Conservation (phyloP, 2,329 filamentous ascomycete genomes). For the Mollisia scopiformis region DNA sequence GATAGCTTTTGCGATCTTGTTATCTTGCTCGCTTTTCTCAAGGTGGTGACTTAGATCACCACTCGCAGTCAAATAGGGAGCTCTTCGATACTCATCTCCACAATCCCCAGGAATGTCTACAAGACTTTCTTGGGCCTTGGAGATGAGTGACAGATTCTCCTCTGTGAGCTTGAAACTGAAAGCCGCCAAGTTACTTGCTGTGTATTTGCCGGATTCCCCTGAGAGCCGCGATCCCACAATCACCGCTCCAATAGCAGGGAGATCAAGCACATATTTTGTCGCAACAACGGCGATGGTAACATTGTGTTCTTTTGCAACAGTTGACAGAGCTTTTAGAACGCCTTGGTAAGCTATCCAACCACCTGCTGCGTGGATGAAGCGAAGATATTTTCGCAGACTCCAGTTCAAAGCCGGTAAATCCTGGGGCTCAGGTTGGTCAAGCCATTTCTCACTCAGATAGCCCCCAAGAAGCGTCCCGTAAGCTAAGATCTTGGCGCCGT, state of each 20-base stretch:
- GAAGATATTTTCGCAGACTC: constrained; percentile 42
- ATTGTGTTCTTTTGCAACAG: constrained; percentile 43
- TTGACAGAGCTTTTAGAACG: constrained; percentile 41
- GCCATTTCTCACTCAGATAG: constrained; percentile 44
- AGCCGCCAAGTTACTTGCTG: constrained; percentile 41
- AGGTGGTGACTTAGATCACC: constrained; percentile 38
- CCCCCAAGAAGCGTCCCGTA: constrained; percentile 47
- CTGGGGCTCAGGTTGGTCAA: constrained; percentile 39
- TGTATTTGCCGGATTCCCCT: constrained; percentile 39
- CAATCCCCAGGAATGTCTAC: constrained; percentile 43
- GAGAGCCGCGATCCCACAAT: constrained; percentile 51
- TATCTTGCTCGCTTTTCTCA: constrained; percentile 9
- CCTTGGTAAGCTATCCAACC: constrained; percentile 51
- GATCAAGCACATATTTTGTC: constrained; percentile 52
- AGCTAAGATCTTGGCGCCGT: constrained; percentile 45
- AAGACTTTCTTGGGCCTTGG: constrained; percentile 36
- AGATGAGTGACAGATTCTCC: constrained; percentile 39
- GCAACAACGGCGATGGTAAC: constrained; percentile 50
- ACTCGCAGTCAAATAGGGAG: constrained; percentile 37
- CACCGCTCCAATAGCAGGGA: constrained; percentile 50
- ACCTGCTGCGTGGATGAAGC: constrained; percentile 48
- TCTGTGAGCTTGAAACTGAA: constrained; percentile 43
- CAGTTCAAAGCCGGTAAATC: constrained; percentile 32
- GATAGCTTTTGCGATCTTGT: constrained; percentile 23
- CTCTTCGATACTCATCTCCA: constrained; percentile 43